Conservation (phyloP, 1,139 yeast species). For the Geotrichum reessii region DNA sequence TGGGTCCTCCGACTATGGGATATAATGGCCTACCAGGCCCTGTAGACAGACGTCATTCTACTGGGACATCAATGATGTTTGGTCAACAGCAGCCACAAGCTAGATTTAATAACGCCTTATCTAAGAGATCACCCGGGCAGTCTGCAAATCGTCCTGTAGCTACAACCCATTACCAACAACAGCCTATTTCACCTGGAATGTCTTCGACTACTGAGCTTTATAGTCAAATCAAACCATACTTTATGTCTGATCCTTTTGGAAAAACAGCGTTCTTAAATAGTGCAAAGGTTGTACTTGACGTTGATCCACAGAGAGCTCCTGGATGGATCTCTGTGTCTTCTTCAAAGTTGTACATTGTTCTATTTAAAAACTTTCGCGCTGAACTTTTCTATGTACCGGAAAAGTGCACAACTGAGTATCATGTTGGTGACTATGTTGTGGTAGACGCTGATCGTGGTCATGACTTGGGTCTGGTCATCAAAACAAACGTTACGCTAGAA, state of each 20-base stretch:
- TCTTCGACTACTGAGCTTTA: background rate
- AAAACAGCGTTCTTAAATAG: background rate
- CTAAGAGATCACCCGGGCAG: background rate
- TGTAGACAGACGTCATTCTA: background rate
- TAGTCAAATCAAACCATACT: background rate
- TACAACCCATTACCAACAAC: background rate
- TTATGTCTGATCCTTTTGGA: background rate
- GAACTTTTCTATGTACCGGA: constrained; percentile 78
- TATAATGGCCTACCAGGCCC: background rate
- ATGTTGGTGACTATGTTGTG: constrained; percentile 73
- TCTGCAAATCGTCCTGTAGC: background rate
- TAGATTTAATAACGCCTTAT: background rate
- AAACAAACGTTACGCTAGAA: constrained; percentile 59
- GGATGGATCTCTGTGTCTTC: background rate
- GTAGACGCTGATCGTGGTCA: constrained; percentile 96
- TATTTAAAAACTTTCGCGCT: constrained; percentile 79
- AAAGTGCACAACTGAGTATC: constrained; percentile 41
- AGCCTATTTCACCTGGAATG: background rate
- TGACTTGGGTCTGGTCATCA: constrained; percentile 77
- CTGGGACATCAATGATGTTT: background rate
- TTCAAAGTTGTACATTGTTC: constrained; percentile 53
- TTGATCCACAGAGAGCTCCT: background rate
- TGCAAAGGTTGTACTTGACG: background rate
- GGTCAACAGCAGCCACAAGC: background rate
- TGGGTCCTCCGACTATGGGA: background rate